Evolutionary conservation across 148 eudicot genomes (phyloP), one percentile per base, ranked within the genome.

Genomic region (Gaultheria prostrata): DNA sequence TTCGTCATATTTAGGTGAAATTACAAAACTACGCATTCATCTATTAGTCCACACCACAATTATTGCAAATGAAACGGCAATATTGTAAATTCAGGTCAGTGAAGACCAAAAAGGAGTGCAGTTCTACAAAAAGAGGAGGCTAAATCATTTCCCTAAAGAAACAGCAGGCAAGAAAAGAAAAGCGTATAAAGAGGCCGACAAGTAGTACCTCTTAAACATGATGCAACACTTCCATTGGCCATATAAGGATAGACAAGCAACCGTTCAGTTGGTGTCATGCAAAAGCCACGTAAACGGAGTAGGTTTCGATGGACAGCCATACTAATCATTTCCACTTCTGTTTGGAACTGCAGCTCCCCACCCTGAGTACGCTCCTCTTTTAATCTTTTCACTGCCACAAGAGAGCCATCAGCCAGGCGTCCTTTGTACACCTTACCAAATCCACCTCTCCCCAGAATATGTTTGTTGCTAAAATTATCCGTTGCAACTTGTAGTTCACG

Each of bases 391-490:
- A 94, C 98, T 18, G 98, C 98, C 77, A 94, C 98, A 8, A 94
- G 91, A 61, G 91, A 5, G 67, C 98, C 98, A 88, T 94, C 94
- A 12, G 95, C 91, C 87, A 94, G 82, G 7, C 95, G 88, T 26
- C 98, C 98, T 87, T 94, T 94, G 91, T 94, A 94, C 76, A 94
- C 95, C 83, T 94, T 94, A 78, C 95, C 98, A 89, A 94, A 94
- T 59, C 95, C 98, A 86, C 98, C 98, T 86, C 94, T 86, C 77
- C 98, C 98, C 28, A 94, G 89, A 84, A 94, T 91, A 77, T 92
- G 82, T 84, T 78, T 90, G 82, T 88, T 89, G 89, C 94, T 90
- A 84, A 94, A 94, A 74, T 85, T 90, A 86, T 94, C 98, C 1
- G 93, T 74, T 63, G 98, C 98, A 67, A 94, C 94, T 88, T 94